Percentiles rank a stretch among this genome's conserved stretches.
phyloP scores from a whole-genome alignment of 192 early-diverging fungal genomes.

The Jimgerdemannia flammicorona region DNA sequence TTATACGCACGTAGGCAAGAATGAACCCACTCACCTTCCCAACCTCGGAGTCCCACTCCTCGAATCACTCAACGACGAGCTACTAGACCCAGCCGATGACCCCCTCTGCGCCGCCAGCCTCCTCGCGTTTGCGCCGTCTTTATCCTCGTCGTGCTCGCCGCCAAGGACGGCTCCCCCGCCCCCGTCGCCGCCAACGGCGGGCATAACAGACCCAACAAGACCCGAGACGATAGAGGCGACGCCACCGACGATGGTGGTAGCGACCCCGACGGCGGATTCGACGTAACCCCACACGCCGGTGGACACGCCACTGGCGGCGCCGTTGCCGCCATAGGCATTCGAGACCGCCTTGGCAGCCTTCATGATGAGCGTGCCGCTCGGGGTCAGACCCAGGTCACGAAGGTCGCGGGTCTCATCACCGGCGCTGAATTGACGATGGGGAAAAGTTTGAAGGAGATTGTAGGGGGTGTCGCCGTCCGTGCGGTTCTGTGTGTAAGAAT shows the following conservation, averaged over 20 bases:
- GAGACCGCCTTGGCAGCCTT: conserved; percentile 16
- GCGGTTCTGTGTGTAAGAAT: conserved; percentile 15
- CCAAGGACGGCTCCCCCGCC: background rate
- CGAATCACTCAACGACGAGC: background rate
- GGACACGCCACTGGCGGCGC: background rate
- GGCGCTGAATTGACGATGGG: conserved; percentile 22
- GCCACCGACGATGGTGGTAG: background rate
- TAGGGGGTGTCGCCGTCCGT: conserved; percentile 28
- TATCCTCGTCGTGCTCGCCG: background rate
- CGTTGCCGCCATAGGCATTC: conserved; percentile 3
- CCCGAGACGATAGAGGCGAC: background rate
- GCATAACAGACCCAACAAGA: background rate
- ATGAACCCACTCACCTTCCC: background rate
- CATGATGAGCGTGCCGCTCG: conserved; percentile 32
- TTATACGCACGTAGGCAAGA: no score
- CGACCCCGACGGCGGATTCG: background rate
- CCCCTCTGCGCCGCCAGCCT: background rate
- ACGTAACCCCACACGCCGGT: background rate
- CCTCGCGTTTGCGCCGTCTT: background rate
- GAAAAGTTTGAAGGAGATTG: conserved; percentile 28
- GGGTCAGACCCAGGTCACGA: conserved; percentile 8
- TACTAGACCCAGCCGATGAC: background rate
- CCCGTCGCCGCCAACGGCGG: no score
- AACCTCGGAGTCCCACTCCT: background rate
- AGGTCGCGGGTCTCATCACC: conserved; percentile 17